Evolutionary conservation across 345 rosid genomes (phyloP), one percentile per base, ranked within the genome.

Genomic region (thale cress (Arabidopsis thaliana)): DNA sequence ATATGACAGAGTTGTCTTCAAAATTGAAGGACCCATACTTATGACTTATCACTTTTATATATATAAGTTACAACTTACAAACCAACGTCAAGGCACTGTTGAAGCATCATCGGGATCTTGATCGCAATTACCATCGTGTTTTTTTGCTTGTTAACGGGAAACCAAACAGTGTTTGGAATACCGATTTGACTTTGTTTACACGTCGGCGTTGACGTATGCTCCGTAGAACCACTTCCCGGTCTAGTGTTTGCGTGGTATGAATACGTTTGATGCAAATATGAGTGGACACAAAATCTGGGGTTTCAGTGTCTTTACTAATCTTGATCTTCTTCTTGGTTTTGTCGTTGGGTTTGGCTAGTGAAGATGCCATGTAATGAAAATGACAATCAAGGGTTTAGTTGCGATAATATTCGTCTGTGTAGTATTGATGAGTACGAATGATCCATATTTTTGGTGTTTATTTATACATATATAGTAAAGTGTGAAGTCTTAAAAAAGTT

Each of bases 151-250:
- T 1, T 44, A 56, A 55, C 6, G 78, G 72, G 16, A 66, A 30
- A 74, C 72, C 67, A 37, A 74, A 66, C 67, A 66, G 28, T 30
- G 58, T 20, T 49, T 74, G 60, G 20, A 74, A 58, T 4, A 66
- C 25, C 1, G 78, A 74, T 49, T 67, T 48, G 36, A 74, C 78
- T 37, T 66, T 74, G 28, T 74, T 48, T 38, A 52, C 44, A 7
- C 73, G 67, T 58, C 67, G 12, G 16, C 78, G 67, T 67, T 74
- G 78, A 10, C 78, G 73, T 48, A 74, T 58, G 45, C 60, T 16
- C 20, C 61, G 30, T 66, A 74, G 67, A 67, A 74, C 7, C n/a
- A 67, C 73, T 66, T 67, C 73, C 8, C 28, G 59, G 33, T 66
- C 78, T 48, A 74, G 73, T 48, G 78, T 8, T 74, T 74, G 67